A percentile compares a stretch with the other conserved stretches of the same genome.
phyloP scores from a whole-genome alignment of 1,284 basidiomycete species.

The Phellinidium pouzarii region DNA sequence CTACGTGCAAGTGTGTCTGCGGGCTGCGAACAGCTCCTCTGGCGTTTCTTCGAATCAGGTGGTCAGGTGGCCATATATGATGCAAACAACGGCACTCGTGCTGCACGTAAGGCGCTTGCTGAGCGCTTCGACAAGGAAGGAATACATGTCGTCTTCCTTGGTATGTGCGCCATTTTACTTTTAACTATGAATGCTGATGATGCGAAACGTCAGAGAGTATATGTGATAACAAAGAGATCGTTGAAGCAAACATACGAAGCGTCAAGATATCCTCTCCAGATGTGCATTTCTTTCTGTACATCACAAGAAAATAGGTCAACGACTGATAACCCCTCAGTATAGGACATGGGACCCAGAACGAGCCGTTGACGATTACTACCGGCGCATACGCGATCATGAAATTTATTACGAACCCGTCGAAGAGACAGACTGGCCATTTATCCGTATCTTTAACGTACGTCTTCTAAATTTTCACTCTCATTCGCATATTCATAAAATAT shows the following conservation, averaged over 20 bases:
- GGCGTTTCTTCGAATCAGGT: constrained; percentile 77
- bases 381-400: constrained; percentile 85
- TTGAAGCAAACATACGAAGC: constrained; percentile 89
- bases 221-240: constrained; percentile 87
- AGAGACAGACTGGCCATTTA: constrained; percentile 82
- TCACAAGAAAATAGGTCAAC: not conserved
- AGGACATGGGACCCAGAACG: constrained; percentile 87
- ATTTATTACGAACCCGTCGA: constrained; percentile 85
- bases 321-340: constrained; percentile 52
- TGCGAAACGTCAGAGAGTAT: constrained; percentile 54
- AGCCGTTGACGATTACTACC: constrained; percentile 88
- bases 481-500: not conserved
- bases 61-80: constrained; percentile 99
- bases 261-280: constrained; percentile 99
- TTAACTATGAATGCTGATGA: constrained; percentile 7
- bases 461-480: not conserved
- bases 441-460: constrained; percentile 89
- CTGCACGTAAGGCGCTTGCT: constrained; percentile 62
- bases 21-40: constrained; percentile 83
- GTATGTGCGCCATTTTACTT: constrained; percentile 38
- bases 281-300: constrained; percentile 49
- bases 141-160: constrained; percentile 90
- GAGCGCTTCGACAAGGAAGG: constrained; percentile 81
- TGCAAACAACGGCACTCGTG: constrained; percentile 89
- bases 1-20: constrained; percentile 69